Evolutionary conservation across 2,329 filamentous ascomycete genomes (phyloP).

Genomic region (Plenodomus lindquistii): DNA sequence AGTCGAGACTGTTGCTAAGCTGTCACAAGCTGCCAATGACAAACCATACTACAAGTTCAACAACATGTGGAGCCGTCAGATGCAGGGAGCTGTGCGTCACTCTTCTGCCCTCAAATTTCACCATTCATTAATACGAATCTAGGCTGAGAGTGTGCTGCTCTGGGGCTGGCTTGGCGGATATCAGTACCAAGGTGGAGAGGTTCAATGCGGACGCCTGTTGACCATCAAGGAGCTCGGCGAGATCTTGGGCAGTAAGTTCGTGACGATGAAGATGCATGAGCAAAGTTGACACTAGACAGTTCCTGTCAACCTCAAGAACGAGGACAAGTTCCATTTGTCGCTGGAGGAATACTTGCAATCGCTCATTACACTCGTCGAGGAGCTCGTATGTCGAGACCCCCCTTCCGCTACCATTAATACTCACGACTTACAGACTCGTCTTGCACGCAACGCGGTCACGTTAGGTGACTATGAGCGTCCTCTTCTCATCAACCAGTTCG

Average conservation of each 20-base stretch:
- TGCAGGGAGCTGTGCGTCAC: slow-evolving; percentile 73
- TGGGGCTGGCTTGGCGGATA: slow-evolving; percentile 82
- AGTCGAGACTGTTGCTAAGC: slow-evolving; percentile 68
- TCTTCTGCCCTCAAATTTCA: not conserved
- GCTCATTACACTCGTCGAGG: slow-evolving; percentile 84
- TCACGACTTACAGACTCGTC: slow-evolving; percentile 61
- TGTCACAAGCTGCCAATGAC: slow-evolving; percentile 74
- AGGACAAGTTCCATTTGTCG: slow-evolving; percentile 89
- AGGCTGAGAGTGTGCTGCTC: slow-evolving; percentile 63
- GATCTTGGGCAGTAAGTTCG: slow-evolving; percentile 68
- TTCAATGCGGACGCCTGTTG: slow-evolving; percentile 67
- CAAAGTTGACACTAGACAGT: slow-evolving; percentile 56
- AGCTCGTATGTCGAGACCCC: slow-evolving; percentile 61
- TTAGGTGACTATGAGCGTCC: slow-evolving; percentile 85
- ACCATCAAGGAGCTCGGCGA: slow-evolving; percentile 86
- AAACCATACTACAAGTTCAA: slow-evolving; percentile 99
- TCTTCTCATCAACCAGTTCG: slow-evolving; percentile 83
- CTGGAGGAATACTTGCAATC: slow-evolving; percentile 96
- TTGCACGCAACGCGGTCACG: slow-evolving; percentile 93
- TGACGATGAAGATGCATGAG: not conserved
- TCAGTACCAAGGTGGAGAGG: slow-evolving; percentile 54
- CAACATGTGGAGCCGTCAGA: slow-evolving; percentile 76
- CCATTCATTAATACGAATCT: slow-evolving; percentile 5
- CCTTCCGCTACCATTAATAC: not conserved
- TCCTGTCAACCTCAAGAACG: slow-evolving; percentile 86